Base-by-base conservation (phyloP, 169 alveolate species). In the Theileria annulata region DNA sequence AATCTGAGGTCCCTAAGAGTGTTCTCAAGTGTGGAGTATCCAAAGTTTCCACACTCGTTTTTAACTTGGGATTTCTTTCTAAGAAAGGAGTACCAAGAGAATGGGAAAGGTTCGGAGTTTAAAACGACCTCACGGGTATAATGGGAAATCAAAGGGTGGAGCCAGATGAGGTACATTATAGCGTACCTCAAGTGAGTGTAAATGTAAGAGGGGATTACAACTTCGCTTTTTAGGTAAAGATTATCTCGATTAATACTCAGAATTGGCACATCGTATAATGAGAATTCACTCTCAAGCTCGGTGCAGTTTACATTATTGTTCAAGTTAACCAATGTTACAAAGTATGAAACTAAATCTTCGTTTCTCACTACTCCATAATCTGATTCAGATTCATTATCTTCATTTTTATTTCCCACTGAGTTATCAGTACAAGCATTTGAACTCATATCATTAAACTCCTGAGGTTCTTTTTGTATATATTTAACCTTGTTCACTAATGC, bases 111-210 rank as follows among this genome's bases (percentile, higher is more conserved):
- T 35, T 54, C 67, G 2, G 88, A 81, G 47, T 73, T 75, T 10
- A 81, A 19, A n/a, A 71, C 56, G 9, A 81, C 76, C 30, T 47
- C 62, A 25, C 33, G 25, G 6, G 88, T 81, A 15, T 74, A 77
- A 35, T 71, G 66, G 72, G 88, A 81, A 64, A 81, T 81, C 68
- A 23, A 33, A 27, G 88, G 88, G 49, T 66, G 77, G 33, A 81
- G 71, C 88, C 88, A 81, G 27, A 81, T 67, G 33, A 81, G 23
- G 35, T 58, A 81, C 13, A 81, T 71, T 21, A 81, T 66, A n/a
- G 79, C 78, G 28, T 75, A 71, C 10, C 88, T 47, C 85, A 81
- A 47, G 63, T 81, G 78, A 30, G 58, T 75, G 37, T 67, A 47
- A 35, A 81, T 71, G 63, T 75, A 81, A 2, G 42, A 64, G 0